Evolutionary conservation across 495 filamentous ascomycete genomes (phyloP).

Genomic region (Extremus antarcticus): DNA sequence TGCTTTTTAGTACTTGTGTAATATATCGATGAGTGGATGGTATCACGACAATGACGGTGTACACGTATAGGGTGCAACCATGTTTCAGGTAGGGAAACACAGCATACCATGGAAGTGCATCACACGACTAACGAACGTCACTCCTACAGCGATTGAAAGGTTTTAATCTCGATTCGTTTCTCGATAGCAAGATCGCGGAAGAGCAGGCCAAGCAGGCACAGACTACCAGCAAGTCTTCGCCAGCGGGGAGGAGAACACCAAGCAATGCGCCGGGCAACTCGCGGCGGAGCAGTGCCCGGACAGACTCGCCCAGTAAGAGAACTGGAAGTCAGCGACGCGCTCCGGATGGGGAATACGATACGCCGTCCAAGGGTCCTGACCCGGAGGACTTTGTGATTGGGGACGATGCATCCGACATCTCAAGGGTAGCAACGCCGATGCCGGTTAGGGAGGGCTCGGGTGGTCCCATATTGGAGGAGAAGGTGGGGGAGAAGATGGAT

Average conservation of each 20-base stretch:
- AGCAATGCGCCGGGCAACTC: slow-evolving; percentile 35
- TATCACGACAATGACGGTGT: neutral
- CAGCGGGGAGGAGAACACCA: slow-evolving; percentile 20
- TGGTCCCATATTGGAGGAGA: neutral
- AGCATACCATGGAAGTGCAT: neutral
- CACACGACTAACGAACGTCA: neutral
- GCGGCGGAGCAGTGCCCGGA: slow-evolving; percentile 36
- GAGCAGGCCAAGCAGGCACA: slow-evolving; percentile 71
- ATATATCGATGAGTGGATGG: neutral
- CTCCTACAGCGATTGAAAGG: slow-evolving; percentile 65
- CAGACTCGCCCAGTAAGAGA: slow-evolving; percentile 17
- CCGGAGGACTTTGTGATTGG: slow-evolving; percentile 75
- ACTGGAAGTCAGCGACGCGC: slow-evolving; percentile 32
- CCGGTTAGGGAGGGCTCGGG: slow-evolving; percentile 15
- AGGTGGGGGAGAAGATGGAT: slow-evolving; percentile 11
- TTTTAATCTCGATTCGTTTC: slow-evolving; percentile 36
- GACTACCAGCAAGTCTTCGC: slow-evolving; percentile 35
- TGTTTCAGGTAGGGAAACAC: slow-evolving; percentile 2
- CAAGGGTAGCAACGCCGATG: slow-evolving; percentile 47
- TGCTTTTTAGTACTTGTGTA: no score
- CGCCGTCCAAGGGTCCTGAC: slow-evolving; percentile 51
- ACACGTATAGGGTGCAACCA: neutral
- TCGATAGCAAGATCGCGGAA: slow-evolving; percentile 77
- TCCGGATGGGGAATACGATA: slow-evolving; percentile 40
- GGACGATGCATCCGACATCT: slow-evolving; percentile 42